Percentiles rank a stretch among this genome's conserved stretches.
These are phyloP conservation scores for Thamnidium elegans DNA, from an alignment of 192 early-diverging fungal species.

Conservation along the genomic window DNA sequence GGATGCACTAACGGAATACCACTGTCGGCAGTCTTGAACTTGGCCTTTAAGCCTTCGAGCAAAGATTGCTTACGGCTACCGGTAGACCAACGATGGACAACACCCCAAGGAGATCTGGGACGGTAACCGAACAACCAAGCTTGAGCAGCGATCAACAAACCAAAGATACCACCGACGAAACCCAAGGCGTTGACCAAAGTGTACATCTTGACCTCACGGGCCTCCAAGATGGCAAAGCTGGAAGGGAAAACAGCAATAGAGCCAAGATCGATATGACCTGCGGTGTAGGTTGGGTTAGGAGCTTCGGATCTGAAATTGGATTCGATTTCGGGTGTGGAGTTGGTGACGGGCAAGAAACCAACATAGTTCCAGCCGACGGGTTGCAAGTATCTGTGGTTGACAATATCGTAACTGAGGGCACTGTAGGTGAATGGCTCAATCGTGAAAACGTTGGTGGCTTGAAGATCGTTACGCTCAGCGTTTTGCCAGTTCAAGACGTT, in stretches of 20 bases:
- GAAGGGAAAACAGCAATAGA: constrained; percentile 21
- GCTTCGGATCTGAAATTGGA: constrained; percentile 28
- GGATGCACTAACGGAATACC: constrained; percentile 32
- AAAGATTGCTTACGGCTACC: constrained; percentile 36
- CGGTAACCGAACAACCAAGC: constrained; percentile 37
- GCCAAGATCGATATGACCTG: constrained; percentile 26
- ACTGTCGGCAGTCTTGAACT: constrained; percentile 28
- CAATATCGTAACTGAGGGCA: constrained; percentile 26
- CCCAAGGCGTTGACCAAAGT: constrained; percentile 34
- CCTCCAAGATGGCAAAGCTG: constrained; percentile 9
- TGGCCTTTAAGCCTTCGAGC: constrained; percentile 22
- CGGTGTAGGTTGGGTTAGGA: constrained; percentile 28
- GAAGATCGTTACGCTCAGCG: constrained; percentile 32
- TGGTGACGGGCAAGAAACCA: constrained; percentile 35
- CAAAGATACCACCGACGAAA: constrained; percentile 38
- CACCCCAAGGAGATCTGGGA: constrained; percentile 37
- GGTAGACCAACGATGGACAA: constrained; percentile 37
- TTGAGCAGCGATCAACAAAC: constrained; percentile 31
- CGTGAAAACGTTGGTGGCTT: constrained; percentile 25
- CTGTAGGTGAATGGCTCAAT: constrained; percentile 33
- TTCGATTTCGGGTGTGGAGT: constrained; percentile 31
- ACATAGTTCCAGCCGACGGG: constrained; percentile 38
- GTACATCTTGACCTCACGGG: constrained; percentile 36
- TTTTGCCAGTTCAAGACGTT: constrained; percentile 30
- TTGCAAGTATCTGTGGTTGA: constrained; percentile 32